Conservation (phyloP, 1,139 yeast species). For the Protomyces pachydermus region DNA sequence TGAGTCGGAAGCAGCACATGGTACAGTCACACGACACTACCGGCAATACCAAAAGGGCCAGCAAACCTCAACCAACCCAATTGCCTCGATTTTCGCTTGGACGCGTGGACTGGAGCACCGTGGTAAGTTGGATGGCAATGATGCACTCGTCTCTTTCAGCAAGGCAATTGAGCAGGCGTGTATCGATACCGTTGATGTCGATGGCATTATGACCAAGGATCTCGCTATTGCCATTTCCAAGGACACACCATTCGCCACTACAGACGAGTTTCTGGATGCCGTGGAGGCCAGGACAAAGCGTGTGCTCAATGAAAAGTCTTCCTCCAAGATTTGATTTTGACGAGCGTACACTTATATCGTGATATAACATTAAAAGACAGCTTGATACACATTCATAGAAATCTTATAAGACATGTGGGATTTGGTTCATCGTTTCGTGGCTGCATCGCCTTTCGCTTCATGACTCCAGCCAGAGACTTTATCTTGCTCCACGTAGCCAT, state of each 20-base stretch:
- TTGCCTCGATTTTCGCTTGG: constrained; percentile 98
- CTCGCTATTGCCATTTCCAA: constrained; percentile 40
- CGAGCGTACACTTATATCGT: background rate
- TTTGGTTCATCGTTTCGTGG: background rate
- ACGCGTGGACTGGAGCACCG: constrained; percentile 86
- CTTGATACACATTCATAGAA: background rate
- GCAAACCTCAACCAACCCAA: constrained; percentile 96
- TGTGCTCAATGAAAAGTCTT: constrained; percentile 10
- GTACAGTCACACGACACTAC: constrained; percentile 93
- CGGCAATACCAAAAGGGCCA: constrained; percentile 93
- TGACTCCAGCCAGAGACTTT: background rate
- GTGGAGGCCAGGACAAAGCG: constrained; percentile 25
- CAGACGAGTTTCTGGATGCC: constrained; percentile 24
- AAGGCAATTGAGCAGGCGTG: constrained; percentile 73
- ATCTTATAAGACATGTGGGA: background rate
- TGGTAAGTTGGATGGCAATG: constrained; percentile 80
- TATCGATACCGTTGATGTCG: constrained; percentile 75
- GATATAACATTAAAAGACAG: background rate
- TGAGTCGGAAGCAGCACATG: constrained; percentile 96
- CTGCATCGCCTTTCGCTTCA: background rate
- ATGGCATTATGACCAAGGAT: constrained; percentile 92
- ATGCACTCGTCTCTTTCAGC: constrained; percentile 76
- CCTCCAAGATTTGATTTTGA: background rate
- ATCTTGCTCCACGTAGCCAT: background rate
- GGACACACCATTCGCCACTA: constrained; percentile 22